Base-by-base conservation (phyloP, 805 yeast species). In the Ogataea siamensis region DNA sequence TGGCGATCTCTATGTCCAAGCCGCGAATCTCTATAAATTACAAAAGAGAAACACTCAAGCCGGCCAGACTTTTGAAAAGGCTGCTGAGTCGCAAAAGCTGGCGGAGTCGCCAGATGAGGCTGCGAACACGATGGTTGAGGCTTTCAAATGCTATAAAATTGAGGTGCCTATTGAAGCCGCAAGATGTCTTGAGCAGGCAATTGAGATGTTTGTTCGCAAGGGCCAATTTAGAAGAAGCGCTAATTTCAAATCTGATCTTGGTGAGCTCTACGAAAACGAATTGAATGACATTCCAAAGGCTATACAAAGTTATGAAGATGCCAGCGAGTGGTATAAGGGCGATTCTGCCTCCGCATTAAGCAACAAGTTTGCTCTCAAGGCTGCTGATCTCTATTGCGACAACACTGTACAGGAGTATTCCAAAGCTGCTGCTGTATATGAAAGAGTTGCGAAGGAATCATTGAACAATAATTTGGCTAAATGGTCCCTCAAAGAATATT, bases 201-300 rank as follows among this genome's bases (percentile, higher is more conserved):
- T 91, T 43, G 81, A 78, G 46, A 73, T 87, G 57, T 91, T 89
- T 62, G 87, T 95, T 2, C 73, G 78, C 46, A 79, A 86, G 51
- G 99, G 99, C 9, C 96, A 91, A 61, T 93, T 93, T 66, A 79
- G 99, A 60, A 74, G 98, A 60, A 96, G 95, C 16, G 99, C 99
- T 9, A 87, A 87, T 57, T 89, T 84, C 67, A 83, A 89, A 58
- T 78, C 83, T 70, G 99, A 93, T 58, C 71, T 93, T 55, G 99
- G 89, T 8, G 88, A 80, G 49, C 62, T 91, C 31, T 87, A 85
- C 57, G 98, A 91, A 63, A 74, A 74, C 31, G 85, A 83, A 33
- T 66, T 87, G 14, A 73, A 73, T 34, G 91, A 89, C 54, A 62
- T 67, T 21, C 66, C 70, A 16, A 75, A 75, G 49, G 97, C 99